Conservation (phyloP, 2,329 filamentous ascomycete genomes). For the Epichloe coenophiala region DNA sequence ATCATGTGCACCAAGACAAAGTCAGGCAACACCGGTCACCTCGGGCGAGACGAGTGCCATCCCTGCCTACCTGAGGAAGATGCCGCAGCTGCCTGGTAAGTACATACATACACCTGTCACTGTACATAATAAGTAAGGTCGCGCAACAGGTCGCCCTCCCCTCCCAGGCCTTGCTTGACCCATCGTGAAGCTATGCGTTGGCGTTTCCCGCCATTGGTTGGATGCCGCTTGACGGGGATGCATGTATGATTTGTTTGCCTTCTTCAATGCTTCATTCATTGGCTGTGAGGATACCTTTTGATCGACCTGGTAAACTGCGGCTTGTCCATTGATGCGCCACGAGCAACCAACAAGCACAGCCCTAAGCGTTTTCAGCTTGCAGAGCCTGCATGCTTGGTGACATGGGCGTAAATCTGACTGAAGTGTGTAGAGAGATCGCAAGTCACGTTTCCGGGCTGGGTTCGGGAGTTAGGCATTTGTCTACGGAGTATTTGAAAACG, state of each 20-base stretch:
- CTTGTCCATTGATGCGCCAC: background rate
- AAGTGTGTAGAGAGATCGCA: no score
- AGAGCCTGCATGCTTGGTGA: no score
- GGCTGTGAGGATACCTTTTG: background rate
- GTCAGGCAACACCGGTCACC: background rate
- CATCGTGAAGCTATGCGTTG: conserved; percentile 1
- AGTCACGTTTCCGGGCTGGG: no score
- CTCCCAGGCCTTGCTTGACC: background rate
- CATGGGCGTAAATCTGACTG: no score
- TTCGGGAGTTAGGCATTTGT: no score
- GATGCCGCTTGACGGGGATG: background rate
- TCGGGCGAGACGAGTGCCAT: background rate
- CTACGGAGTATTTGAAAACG: no score
- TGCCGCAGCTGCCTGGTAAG: background rate
- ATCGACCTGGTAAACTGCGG: background rate
- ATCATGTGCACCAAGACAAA: no score
- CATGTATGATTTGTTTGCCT: background rate
- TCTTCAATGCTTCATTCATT: background rate
- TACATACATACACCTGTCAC: no score
- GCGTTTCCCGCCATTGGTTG: background rate
- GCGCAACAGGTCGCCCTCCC: background rate
- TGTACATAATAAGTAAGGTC: background rate
- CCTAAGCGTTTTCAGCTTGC: no score
- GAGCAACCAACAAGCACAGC: no score
- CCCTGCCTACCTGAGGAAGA: background rate